phyloP scores from a whole-genome alignment of 169 alveolate species.

The Cryptosporidium parvum region DNA sequence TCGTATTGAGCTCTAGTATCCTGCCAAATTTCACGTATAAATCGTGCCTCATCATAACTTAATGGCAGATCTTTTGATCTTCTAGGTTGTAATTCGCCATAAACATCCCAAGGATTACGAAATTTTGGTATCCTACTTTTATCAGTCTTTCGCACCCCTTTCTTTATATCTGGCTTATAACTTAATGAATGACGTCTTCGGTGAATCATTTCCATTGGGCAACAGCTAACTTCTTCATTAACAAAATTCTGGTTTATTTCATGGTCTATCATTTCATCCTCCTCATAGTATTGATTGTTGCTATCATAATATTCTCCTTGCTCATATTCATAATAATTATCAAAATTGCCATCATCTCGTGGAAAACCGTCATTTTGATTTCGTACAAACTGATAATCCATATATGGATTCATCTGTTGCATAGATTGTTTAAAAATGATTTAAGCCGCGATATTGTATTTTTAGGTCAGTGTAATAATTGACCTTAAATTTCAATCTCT shows the following conservation, averaged over 20 bases:
- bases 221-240: constrained; percentile 43
- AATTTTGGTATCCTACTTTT: constrained; percentile 53
- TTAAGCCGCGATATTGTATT: background rate
- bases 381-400: constrained; percentile 4
- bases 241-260: background rate
- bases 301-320: constrained; percentile 17
- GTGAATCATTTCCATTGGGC: constrained; percentile 64
- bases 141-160: constrained; percentile 19
- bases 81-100: constrained; percentile 7
- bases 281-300: background rate
- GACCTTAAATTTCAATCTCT: background rate
- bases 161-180: constrained; percentile 32
- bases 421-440: background rate
- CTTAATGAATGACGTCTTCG: constrained; percentile 30
- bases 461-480: background rate
- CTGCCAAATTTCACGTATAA: constrained; percentile 73
- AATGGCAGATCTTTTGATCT: constrained; percentile 34
- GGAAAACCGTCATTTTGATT: background rate
- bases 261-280: background rate
- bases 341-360: background rate
- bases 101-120: constrained; percentile 47
- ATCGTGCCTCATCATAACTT: constrained; percentile 69
- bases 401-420: constrained; percentile 25
- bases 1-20: constrained; percentile 74
- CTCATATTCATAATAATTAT: background rate